These are phyloP conservation scores for Pseudogymnoascus sp. DNA, from an alignment of 2,329 filamentous ascomycete species.

Conservation along the genomic window DNA sequence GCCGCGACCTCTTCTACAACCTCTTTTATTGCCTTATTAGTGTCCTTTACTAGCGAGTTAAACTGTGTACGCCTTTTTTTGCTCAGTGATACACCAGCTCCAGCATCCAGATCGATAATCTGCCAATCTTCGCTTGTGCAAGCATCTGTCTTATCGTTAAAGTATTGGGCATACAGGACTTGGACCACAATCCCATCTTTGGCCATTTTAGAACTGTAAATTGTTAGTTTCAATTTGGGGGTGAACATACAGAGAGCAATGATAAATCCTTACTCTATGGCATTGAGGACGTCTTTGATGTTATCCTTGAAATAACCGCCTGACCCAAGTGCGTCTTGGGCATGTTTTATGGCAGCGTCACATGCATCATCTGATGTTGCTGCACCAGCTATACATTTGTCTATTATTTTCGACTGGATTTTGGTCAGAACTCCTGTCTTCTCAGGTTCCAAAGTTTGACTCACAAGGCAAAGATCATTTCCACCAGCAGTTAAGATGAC, in stretches of 20 bases:
- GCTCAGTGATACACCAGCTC: slow-evolving; percentile 15
- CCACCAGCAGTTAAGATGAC: slow-evolving; percentile 31
- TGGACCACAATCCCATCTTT: slow-evolving; percentile 25
- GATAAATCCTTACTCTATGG: slow-evolving; percentile 13
- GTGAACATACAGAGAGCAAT: neutral
- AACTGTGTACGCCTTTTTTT: slow-evolving; percentile 25
- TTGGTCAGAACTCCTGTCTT: neutral
- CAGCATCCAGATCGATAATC: slow-evolving; percentile 13
- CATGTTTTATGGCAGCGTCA: slow-evolving; percentile 16
- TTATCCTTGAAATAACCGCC: slow-evolving; percentile 24
- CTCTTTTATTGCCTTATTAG: slow-evolving; percentile 25
- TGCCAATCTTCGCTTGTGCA: slow-evolving; percentile 17
- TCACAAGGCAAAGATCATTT: slow-evolving; percentile 31
- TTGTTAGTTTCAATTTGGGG: slow-evolving; percentile 8
- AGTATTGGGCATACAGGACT: slow-evolving; percentile 28
- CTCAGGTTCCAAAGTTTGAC: neutral
- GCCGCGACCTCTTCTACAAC: slow-evolving; percentile 21
- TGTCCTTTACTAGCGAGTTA: slow-evolving; percentile 22
- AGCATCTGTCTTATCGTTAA: slow-evolving; percentile 24
- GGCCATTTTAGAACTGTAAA: slow-evolving; percentile 22
- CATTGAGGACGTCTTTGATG: slow-evolving; percentile 21
- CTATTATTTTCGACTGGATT: slow-evolving; percentile 16
- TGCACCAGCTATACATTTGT: slow-evolving; percentile 19
- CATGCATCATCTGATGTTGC: slow-evolving; percentile 14
- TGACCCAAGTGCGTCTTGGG: slow-evolving; percentile 21